These are phyloP conservation scores for Monosporascus sp. DNA, from an alignment of 2,329 filamentous ascomycete genomes.

Conservation along the genomic window DNA sequence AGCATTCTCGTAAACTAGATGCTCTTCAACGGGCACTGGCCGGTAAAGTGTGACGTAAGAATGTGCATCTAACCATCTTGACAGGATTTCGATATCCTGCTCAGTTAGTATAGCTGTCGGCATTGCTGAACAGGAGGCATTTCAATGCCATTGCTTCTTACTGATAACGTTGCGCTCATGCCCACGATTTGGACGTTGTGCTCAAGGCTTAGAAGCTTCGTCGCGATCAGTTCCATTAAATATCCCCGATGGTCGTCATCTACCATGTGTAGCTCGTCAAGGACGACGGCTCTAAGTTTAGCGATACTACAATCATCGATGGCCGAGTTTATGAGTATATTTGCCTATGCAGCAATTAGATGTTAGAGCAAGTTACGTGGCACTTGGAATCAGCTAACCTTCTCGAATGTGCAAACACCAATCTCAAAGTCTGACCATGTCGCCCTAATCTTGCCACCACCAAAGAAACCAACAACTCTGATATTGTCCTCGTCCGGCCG, in stretches of 20 bases:
- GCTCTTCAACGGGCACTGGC: constrained; percentile 70
- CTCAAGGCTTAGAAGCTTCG: constrained; percentile 65
- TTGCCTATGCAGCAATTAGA: constrained; percentile 49
- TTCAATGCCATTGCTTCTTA: constrained; percentile 32
- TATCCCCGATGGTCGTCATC: constrained; percentile 73
- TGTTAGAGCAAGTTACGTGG: constrained; percentile 3
- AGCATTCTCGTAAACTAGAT: constrained; percentile 65
- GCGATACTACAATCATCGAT: constrained; percentile 65
- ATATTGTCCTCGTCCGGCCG: constrained; percentile 54
- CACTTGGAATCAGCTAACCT: constrained; percentile 37
- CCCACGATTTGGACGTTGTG: constrained; percentile 66
- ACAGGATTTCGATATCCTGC: constrained; percentile 65
- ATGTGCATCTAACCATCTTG: constrained; percentile 64
- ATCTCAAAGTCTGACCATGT: constrained; percentile 73
- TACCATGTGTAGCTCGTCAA: constrained; percentile 80
- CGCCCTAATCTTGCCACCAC: constrained; percentile 61
- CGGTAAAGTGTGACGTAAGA: constrained; percentile 69
- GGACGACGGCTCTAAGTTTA: constrained; percentile 61
- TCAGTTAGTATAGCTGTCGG: constrained; percentile 4
- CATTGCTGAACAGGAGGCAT: background rate
- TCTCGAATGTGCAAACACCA: constrained; percentile 75
- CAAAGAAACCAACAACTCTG: constrained; percentile 68
- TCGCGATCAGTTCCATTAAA: constrained; percentile 67
- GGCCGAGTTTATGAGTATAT: constrained; percentile 66
- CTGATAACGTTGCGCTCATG: constrained; percentile 75